Base-by-base conservation (phyloP, 257 asterid genomes). In the Salvia miltiorrhiza region DNA sequence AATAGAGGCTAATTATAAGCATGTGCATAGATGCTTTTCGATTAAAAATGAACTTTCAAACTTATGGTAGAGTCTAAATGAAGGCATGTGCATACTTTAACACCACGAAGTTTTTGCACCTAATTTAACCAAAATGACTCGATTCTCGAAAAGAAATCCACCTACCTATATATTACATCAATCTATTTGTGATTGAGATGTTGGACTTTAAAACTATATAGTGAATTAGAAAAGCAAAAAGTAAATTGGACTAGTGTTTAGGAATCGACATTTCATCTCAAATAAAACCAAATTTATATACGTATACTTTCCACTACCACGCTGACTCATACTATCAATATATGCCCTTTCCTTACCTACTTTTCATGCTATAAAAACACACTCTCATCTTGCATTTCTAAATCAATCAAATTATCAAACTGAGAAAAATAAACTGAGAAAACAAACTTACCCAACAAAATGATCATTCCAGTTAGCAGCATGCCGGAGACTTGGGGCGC, bases 401-500 rank as follows among this genome's bases (percentile, higher is more conserved):
- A 30, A 30, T 30, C 10, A 50, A 63, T 3, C 45, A 39, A 30
- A 32, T 17, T 21, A n/a, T n/a, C n/a, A n/a, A n/a, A n/a, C n/a
- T n/a, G n/a, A n/a, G n/a, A n/a, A n/a, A n/a, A n/a, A n/a, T n/a
- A n/a, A n/a, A n/a, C n/a, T n/a, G 7, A 52, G 24, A 16, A 9
- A 48, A 0, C 28, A 59, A 44, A 28, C 9, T 3, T 4, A 24
- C 16, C 9, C 24, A n/a, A n/a, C 53, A 9, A 58, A 44, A 59
- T 72, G 74, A 72, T 71, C 16, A 33, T 33, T 50, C 77, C 81
- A 5, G 9, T 67, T 9, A 43, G n/a, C n/a, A 32, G 10, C 53
- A 65, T 66, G 72, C 73, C 76, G 26, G 79, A 77, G 75, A 61
- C 61, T 33, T 79, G 81, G 79, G 74, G 80, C 10, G 67, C 61